Evolutionary conservation across 2,329 filamentous ascomycete genomes (phyloP).

Genomic region (Lecanoromycetidae sp.): DNA sequence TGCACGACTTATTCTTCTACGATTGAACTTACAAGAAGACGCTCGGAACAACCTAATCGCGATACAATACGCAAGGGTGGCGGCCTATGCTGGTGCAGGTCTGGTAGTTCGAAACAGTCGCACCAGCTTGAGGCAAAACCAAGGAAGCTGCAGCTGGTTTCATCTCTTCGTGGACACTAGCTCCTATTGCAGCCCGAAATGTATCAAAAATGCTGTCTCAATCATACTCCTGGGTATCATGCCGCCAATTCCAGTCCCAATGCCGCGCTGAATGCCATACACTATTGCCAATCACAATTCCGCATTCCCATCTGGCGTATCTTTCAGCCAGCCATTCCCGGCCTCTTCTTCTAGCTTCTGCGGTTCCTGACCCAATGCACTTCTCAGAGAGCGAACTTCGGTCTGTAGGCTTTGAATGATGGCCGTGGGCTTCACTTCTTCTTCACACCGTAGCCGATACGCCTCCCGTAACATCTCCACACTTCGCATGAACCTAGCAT

Average conservation of each 20-base stretch:
- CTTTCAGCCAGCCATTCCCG: conserved; percentile 37
- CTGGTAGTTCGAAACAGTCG: too few relatives aligned
- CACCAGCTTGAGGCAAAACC: too few relatives aligned
- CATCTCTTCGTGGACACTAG: too few relatives aligned
- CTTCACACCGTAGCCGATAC: conserved; percentile 36
- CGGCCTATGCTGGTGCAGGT: too few relatives aligned
- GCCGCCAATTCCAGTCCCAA: too few relatives aligned
- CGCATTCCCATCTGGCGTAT: conserved; percentile 9
- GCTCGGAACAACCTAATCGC: too few relatives aligned
- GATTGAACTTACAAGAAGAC: too few relatives aligned
- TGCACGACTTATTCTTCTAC: too few relatives aligned
- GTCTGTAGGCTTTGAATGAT: conserved; percentile 37
- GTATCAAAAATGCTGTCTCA: background rate
- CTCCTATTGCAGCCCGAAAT: background rate
- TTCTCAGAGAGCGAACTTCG: conserved; percentile 37
- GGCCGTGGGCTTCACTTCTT: conserved; percentile 34
- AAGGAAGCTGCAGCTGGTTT: too few relatives aligned
- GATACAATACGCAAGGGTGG: too few relatives aligned
- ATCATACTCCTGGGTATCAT: conserved; percentile 15
- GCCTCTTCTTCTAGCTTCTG: conserved; percentile 38
- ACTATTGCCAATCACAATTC: conserved; percentile 4
- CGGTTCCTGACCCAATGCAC: conserved; percentile 36
- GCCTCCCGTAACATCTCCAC: conserved; percentile 39
- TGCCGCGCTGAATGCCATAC: conserved; percentile 14
- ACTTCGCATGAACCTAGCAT: conserved; percentile 35